Conservation (phyloP, 2,329 filamentous ascomycete genomes). For the Aspergillus nomiae region DNA sequence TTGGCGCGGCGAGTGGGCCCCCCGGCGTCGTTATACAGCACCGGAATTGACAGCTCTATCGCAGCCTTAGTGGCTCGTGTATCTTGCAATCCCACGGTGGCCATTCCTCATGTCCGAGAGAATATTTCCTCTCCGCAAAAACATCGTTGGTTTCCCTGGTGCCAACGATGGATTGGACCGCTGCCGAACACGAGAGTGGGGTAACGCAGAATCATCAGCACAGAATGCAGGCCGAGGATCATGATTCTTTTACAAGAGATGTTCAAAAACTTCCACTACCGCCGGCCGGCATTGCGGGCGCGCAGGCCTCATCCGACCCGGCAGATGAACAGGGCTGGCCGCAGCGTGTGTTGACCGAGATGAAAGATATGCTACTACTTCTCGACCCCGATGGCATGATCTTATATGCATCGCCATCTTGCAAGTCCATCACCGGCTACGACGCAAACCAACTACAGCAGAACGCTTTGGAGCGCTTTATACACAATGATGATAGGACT, state of each 20-base stretch:
- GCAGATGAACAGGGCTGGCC: slow-evolving; percentile 70
- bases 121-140: slow-evolving; percentile 1
- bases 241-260: not conserved
- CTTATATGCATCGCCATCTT: slow-evolving; percentile 81
- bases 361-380: slow-evolving; percentile 86
- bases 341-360: slow-evolving; percentile 82
- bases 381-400: slow-evolving; percentile 82
- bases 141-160: slow-evolving; percentile 6
- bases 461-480: slow-evolving; percentile 74
- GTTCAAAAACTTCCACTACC: not conserved
- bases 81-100: slow-evolving; percentile 2
- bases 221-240: not conserved
- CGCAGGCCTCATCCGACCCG: not conserved
- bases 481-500: slow-evolving; percentile 81
- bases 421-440: slow-evolving; percentile 74
- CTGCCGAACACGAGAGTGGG: slow-evolving; percentile 5
- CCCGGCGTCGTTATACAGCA: slow-evolving; percentile 10
- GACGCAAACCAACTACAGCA: slow-evolving; percentile 70
- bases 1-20: slow-evolving; percentile 12
- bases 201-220: not conserved
- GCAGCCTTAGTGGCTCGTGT: slow-evolving; percentile 11
- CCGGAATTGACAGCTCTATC: slow-evolving; percentile 23
- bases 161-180: slow-evolving; percentile 10
- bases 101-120: slow-evolving; percentile 5
- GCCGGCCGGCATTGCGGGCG: not conserved